Evolutionary conservation across 2,329 filamentous ascomycete species (phyloP).

Genomic region (Penicillium sp.): DNA sequence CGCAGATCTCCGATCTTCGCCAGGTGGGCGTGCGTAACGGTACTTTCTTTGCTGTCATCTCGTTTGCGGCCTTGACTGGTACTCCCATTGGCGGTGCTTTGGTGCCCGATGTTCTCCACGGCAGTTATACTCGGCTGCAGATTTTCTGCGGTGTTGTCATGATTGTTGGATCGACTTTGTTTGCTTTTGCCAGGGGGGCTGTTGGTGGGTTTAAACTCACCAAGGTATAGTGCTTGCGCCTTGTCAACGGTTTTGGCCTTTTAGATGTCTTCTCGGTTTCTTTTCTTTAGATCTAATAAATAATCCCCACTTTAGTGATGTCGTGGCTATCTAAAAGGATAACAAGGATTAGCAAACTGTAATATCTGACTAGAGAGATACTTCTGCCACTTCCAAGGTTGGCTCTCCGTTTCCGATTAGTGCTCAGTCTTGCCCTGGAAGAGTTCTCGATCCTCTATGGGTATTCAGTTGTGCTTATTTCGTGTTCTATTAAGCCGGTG

Average conservation of each 20-base stretch:
- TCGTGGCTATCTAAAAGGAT: background rate
- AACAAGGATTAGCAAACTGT: too few relatives aligned
- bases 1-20: conserved; percentile 67
- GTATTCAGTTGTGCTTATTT: too few relatives aligned
- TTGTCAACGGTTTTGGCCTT: background rate
- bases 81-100: conserved; percentile 29
- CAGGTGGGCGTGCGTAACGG: conserved; percentile 69
- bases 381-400: too few relatives aligned
- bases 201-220: conserved; percentile 24
- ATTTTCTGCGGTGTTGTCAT: conserved; percentile 28
- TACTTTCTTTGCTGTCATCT: conserved; percentile 59
- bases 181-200: conserved; percentile 21
- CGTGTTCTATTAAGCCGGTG: too few relatives aligned
- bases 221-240: conserved; percentile 16
- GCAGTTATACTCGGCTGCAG: conserved; percentile 24
- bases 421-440: too few relatives aligned
- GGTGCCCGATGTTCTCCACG: conserved; percentile 24
- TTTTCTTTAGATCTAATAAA: background rate
- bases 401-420: too few relatives aligned
- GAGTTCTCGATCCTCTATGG: too few relatives aligned
- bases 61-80: conserved; percentile 60
- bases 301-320: background rate
- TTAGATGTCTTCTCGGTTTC: background rate
- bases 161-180: conserved; percentile 21
- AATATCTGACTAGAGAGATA: too few relatives aligned